These are phyloP conservation scores for Hibiscus mutabilis DNA, from an alignment of 345 rosid genomes.

Conservation along the genomic window DNA sequence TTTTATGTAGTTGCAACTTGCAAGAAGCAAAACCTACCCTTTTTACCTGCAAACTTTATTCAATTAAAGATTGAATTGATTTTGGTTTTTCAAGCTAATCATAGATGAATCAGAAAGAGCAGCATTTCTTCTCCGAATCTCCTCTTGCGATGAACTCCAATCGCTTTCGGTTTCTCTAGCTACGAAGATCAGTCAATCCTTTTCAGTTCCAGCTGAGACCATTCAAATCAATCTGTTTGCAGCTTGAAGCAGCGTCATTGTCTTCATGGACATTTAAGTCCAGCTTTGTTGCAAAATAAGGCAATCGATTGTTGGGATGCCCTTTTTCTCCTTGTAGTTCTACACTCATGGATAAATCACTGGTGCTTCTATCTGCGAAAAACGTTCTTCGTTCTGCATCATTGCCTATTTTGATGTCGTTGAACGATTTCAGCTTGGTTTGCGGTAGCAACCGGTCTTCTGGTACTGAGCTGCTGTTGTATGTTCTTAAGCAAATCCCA, in stretches of 20 bases:
- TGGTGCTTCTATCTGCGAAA: constrained; percentile 24
- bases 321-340: constrained; percentile 46
- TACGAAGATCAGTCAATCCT: not conserved
- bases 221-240: constrained; percentile 78
- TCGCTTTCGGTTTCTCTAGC: not conserved
- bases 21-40: not conserved
- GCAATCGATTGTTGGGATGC: constrained; percentile 20
- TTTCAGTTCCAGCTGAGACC: constrained; percentile 84
- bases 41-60: not conserved
- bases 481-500: constrained; percentile 49
- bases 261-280: constrained; percentile 73
- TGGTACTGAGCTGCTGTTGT: constrained; percentile 21
- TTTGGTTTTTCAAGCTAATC: not conserved
- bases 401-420: constrained; percentile 30
- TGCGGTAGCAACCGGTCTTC: constrained; percentile 37
- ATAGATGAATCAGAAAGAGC: not conserved
- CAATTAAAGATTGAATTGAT: not conserved
- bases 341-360: constrained; percentile 59
- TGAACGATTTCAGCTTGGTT: constrained; percentile 55
- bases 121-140: not conserved
- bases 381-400: constrained; percentile 35
- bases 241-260: constrained; percentile 41
- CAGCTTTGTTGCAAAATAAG: constrained; percentile 42
- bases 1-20: not conserved
- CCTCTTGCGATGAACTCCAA: not conserved